Percentiles rank a stretch among this genome's conserved stretches.
These are phyloP conservation scores for Didymella lethalis DNA, from an alignment of 2,329 filamentous ascomycete genomes.

Conservation along the genomic window DNA sequence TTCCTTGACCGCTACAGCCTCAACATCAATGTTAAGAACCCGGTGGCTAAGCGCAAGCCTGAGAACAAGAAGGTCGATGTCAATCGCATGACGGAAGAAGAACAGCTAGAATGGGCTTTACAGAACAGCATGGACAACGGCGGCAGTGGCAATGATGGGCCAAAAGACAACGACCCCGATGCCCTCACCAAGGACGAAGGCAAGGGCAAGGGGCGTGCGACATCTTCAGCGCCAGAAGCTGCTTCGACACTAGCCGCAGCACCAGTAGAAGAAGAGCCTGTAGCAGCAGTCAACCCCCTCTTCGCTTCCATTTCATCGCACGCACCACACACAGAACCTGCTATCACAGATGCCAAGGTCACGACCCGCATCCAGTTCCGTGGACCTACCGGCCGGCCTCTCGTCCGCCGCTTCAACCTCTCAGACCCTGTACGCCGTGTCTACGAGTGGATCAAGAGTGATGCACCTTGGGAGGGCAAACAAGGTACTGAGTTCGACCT, in stretches of 20 bases:
- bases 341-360: constrained; percentile 68
- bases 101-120: constrained; percentile 94
- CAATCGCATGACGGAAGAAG: constrained; percentile 91
- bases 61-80: constrained; percentile 77
- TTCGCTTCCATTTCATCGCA: constrained; percentile 77
- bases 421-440: constrained; percentile 80
- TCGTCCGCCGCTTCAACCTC: constrained; percentile 85
- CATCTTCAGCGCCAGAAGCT: constrained; percentile 28
- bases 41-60: constrained; percentile 79
- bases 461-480: constrained; percentile 80
- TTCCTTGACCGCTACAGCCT: constrained; percentile 98
- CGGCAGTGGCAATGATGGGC: constrained; percentile 43
- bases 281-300: constrained; percentile 51
- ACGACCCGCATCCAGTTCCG: constrained; percentile 89
- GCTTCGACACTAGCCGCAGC: constrained; percentile 18
- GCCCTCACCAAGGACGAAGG: constrained; percentile 76
- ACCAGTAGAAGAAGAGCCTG: constrained; percentile 32
- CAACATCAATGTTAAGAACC: constrained; percentile 87
- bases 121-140: constrained; percentile 80
- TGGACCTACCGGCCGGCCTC: constrained; percentile 74
- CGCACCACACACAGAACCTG: constrained; percentile 79
- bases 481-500: constrained; percentile 83
- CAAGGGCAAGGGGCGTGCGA: constrained; percentile 56
- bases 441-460: constrained; percentile 95
- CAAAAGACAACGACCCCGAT: constrained; percentile 81